Evolutionary conservation across 176 grass and related monocot species (phyloP), one percentile per base, ranked within the genome.

Genomic region (Tillandsia leiboldiana): DNA sequence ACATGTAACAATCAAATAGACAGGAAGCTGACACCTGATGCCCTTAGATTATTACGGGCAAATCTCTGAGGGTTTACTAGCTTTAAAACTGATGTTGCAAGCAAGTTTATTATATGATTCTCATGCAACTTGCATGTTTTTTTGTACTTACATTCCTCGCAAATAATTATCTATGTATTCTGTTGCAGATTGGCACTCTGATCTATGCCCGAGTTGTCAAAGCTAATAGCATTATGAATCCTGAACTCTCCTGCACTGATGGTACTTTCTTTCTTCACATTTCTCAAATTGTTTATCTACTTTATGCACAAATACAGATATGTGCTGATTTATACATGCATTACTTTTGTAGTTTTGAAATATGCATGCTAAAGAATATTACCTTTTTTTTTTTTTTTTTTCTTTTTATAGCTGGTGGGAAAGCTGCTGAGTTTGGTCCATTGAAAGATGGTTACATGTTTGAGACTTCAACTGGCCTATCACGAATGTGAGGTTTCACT

Each of bases 241-340:
- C 94, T 72, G 94, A 99, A 73, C 87, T 99, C 49, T 88, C 94
- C 23, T 99, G 94, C 84, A 90, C 88, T 80, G 89, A 93, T 83
- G 94, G 94, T 99, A 93, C 80, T 13, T 42, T 42, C 33, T 42
- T 42, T 42, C 33, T 1, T 42, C 33, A 42, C 7, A 42, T 42
- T 42, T 42, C 33, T 42, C 33, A 42, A 42, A 33, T 6, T 42
- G 33, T 66, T 14, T 66, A 3, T 11, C 28, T 27, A 13, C 28
- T 66, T 29, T 66, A 66, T 66, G 12, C 33, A 42, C 5, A 42
- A 42, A 6, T 42, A 42, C 3, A 42, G 33, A 53, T 20, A 61
- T 61, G 9, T 18, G 15, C 17, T n/a, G 15, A 56, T 56, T 56
- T 56, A 3, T 56, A 9, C 17, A 61, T 10, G 15, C 9, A 9